Evolutionary conservation across 352 stramenopile genomes (phyloP).

Genomic region (Globisporangium uncinulatum): DNA sequence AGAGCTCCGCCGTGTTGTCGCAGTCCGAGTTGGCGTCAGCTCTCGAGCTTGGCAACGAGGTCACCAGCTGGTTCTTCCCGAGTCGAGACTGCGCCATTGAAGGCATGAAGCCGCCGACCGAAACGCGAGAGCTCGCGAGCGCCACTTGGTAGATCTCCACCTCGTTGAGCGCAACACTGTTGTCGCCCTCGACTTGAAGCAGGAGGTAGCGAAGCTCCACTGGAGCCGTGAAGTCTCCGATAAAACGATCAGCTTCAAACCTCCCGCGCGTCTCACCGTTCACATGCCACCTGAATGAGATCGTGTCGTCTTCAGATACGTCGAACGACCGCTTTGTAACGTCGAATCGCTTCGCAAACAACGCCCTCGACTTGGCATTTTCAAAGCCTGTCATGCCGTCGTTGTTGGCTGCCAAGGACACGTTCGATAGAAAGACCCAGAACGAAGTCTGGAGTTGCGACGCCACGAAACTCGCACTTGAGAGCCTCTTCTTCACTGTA

Average conservation of each 20-base stretch:
- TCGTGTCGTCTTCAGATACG: constrained; percentile 29
- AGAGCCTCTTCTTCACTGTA: constrained; percentile 36
- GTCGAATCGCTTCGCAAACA: constrained; percentile 28
- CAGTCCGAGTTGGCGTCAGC: constrained; percentile 22
- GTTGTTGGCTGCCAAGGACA: constrained; percentile 24
- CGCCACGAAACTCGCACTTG: constrained; percentile 19
- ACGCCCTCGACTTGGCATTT: constrained; percentile 15
- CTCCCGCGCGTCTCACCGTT: constrained; percentile 30
- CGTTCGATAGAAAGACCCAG: constrained; percentile 46
- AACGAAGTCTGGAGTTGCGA: constrained; percentile 28
- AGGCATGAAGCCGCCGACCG: constrained; percentile 49
- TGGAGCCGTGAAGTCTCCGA: constrained; percentile 24
- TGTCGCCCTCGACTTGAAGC: constrained; percentile 51
- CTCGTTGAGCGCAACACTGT: constrained; percentile 53
- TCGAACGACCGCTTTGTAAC: constrained; percentile 37
- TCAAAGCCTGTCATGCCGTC: constrained; percentile 31
- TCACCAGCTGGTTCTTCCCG: constrained; percentile 42
- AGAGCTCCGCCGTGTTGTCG: constrained; percentile 30
- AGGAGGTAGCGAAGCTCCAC: constrained; percentile 39
- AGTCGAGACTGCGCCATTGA: constrained; percentile 23
- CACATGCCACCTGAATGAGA: constrained; percentile 52
- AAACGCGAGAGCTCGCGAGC: constrained; percentile 40
- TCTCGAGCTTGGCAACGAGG: constrained; percentile 17
- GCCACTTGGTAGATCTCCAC: constrained; percentile 61
- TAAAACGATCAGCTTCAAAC: constrained; percentile 34